Evolutionary conservation across 768 basidiomycete species (phyloP), one percentile per base, ranked within the genome.

Genomic region (Coprinopsis sp.): DNA sequence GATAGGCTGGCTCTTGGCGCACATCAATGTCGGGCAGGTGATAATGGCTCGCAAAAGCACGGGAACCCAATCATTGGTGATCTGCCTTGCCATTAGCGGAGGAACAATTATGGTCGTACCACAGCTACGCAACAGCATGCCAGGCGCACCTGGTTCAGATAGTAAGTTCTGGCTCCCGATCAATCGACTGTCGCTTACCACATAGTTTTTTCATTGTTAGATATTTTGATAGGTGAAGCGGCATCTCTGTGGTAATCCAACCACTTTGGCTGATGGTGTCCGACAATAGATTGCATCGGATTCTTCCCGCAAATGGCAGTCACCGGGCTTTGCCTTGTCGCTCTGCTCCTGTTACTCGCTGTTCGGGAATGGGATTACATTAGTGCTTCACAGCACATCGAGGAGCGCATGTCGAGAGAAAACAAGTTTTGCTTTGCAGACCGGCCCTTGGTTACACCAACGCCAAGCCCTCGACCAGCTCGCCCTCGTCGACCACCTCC

Each of bases 241-340:
- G 22, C 33, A 5, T 22, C 28, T 24, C 14, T 13, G 21, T 23
- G 33, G 14, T 34, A 11, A 12, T 10, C 34, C 22, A n/a, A 29
- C 24, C n/a, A n/a, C n/a, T n/a, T n/a, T n/a, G 36, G 21, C 33
- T 49, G 28, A 51, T n/a, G 18, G 38, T 13, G 16, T 18, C 11
- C 6, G 31, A 39, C 38, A 38, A 16, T 46, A 79, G 77, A 79
- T 53, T 64, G 64, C 36, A 77, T 82, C 37, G 79, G 78, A 2
- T 77, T 72, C 58, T 79, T 81, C 55, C 77, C 78, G 4, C 79
- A 81, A 56, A 78, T 81, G 74, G 62, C 77, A 21, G 58, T 75
- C 23, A 58, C 66, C n/a, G 65, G 67, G 6, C 56, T 68, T 1
- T 72, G 70, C 8, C 64, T 65, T 13, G 59, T 76, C 23, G 44